These are phyloP conservation scores for Westerdykella aurantiaca DNA, from an alignment of 2,329 filamentous ascomycete species.

Conservation along the genomic window DNA sequence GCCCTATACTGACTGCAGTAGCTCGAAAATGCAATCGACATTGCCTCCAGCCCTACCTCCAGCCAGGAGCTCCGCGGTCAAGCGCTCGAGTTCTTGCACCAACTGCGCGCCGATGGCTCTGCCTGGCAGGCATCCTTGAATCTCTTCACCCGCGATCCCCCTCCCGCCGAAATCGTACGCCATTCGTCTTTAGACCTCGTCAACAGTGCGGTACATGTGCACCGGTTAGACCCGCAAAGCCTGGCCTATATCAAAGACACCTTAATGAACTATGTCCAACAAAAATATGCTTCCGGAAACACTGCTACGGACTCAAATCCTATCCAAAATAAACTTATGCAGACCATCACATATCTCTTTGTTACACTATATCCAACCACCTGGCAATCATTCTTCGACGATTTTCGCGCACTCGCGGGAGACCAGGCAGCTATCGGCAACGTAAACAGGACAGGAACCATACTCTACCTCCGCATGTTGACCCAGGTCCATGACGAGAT, in stretches of 20 bases:
- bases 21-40: slow-evolving; percentile 93
- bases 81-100: slow-evolving; percentile 73
- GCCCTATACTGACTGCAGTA: slow-evolving; percentile 35
- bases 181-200: slow-evolving; percentile 87
- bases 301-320: slow-evolving; percentile 61
- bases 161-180: slow-evolving; percentile 74
- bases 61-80: slow-evolving; percentile 69
- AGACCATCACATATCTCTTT: slow-evolving; percentile 92
- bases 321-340: slow-evolving; percentile 95
- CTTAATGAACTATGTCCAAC: slow-evolving; percentile 72
- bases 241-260: slow-evolving; percentile 73
- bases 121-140: slow-evolving; percentile 86
- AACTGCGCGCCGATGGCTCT: slow-evolving; percentile 72
- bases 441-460: slow-evolving; percentile 69
- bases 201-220: slow-evolving; percentile 82
- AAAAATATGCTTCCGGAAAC: slow-evolving; percentile 61
- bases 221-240: slow-evolving; percentile 66
- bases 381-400: slow-evolving; percentile 88
- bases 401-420: slow-evolving; percentile 72
- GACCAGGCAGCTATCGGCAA: slow-evolving; percentile 50
- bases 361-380: slow-evolving; percentile 76
- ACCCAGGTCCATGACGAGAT: slow-evolving; percentile 95
- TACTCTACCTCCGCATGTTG: slow-evolving; percentile 84
- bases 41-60: slow-evolving; percentile 78
- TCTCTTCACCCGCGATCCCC: slow-evolving; percentile 75